Percentiles rank a stretch among this genome's conserved stretches.
Evolutionary conservation across 305 asterid genomes (phyloP).

Genomic region (Fraxinus angustifolia): DNA sequence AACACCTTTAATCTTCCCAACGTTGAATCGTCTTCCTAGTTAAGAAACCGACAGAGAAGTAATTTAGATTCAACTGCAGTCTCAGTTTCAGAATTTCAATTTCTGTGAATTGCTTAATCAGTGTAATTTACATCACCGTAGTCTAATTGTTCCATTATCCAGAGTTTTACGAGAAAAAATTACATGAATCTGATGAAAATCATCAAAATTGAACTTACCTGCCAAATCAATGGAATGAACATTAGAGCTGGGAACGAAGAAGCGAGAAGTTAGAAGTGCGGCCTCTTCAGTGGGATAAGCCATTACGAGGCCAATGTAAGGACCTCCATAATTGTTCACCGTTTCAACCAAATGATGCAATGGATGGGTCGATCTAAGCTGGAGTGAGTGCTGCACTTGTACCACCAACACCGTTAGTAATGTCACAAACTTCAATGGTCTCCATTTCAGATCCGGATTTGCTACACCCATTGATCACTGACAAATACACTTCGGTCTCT

Average conservation of each 20-base stretch:
- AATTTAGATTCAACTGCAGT: neutral
- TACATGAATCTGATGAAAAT: neutral
- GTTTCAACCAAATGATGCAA: neutral
- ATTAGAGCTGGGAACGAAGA: neutral
- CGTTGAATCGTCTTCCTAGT: neutral
- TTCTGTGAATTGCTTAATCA: neutral
- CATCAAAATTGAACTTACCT: neutral
- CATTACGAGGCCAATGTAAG: neutral
- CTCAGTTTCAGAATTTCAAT: neutral
- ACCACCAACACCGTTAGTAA: neutral
- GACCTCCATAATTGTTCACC: neutral
- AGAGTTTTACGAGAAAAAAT: neutral
- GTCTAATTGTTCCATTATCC: neutral
- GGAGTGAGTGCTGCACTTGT: neutral
- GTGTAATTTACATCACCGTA: neutral
- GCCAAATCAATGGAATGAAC: neutral
- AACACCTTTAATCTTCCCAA: neutral
- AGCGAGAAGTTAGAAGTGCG: neutral
- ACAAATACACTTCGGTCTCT: neutral
- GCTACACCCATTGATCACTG: neutral
- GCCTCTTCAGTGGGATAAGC: slow-evolving; percentile 1
- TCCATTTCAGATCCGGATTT: neutral
- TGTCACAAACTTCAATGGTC: neutral
- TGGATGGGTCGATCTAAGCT: neutral
- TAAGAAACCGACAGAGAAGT: neutral